Evolutionary conservation across 2,329 filamentous ascomycete genomes (phyloP).

Genomic region (Penicillium psychrosexuale): DNA sequence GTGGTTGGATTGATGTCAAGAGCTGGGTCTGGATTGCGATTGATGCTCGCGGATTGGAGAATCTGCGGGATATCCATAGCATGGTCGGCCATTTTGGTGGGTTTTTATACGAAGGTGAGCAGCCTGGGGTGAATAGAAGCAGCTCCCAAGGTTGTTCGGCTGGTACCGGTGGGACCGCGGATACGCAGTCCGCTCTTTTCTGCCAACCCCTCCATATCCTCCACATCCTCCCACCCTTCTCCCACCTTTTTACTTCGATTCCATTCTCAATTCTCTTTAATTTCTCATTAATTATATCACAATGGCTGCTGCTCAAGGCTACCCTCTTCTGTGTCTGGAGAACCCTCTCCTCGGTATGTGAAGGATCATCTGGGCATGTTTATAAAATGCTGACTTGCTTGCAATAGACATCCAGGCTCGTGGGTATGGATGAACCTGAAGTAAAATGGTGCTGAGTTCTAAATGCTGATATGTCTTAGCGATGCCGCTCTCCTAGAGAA

Average conservation of each 20-base stretch:
- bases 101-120: background rate
- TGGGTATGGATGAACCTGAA: conserved; percentile 48
- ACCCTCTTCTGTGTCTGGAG: conserved; percentile 87
- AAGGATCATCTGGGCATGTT: background rate
- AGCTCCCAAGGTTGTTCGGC: conserved; percentile 1
- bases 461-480: conserved; percentile 45
- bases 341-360: conserved; percentile 84
- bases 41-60: conserved; percentile 77
- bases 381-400: conserved; percentile 22
- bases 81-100: conserved; percentile 52
- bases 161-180: conserved; percentile 10
- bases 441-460: conserved; percentile 5
- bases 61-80: conserved; percentile 70
- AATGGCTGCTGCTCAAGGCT: conserved; percentile 77
- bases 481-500: conserved; percentile 82
- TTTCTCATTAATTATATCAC: conserved; percentile 19
- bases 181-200: conserved; percentile 18
- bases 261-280: conserved; percentile 7
- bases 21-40: conserved; percentile 63
- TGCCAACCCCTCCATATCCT: conserved; percentile 26
- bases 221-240: conserved; percentile 13
- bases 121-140: background rate
- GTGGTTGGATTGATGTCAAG: conserved; percentile 82
- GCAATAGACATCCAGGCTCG: conserved; percentile 79
- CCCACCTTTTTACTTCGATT: conserved; percentile 12